Base-by-base conservation (phyloP, 805 yeast genomes). In the Candida sphagnicola region DNA sequence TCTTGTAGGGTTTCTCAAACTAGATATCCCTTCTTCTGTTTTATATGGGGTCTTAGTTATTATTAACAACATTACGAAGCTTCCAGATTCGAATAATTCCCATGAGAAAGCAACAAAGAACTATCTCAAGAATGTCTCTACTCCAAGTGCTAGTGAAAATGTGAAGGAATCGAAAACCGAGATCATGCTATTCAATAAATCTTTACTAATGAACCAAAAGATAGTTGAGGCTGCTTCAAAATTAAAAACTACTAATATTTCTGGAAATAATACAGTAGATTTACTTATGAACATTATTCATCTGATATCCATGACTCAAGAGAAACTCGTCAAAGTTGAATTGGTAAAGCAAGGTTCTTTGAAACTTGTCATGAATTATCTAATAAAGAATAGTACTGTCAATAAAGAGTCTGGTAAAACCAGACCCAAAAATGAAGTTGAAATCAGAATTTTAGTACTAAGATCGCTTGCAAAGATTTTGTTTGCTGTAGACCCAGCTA, bases 271-370 rank as follows among this genome's bases (percentile, higher is more conserved):
- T 18, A 26, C 48, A 16, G 30, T 51, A 4, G 49, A 50, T 17
- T 62, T 59, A 41, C 39, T 63, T 2, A 52, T 74, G 4, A 45
- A 43, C 18, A 53, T 74, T 1, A 43, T 75, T 8, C 50, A 55
- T 41, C 62, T 64, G 49, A 46, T 74, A 1, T 49, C 74, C 1
- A 29, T 41, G 3, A 51, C 49, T 16, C 66, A 56, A 33, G 50
- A 45, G 6, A 51, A 51, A 19, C 28, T 26, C 0, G 48, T 51
- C 2, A 57, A 70, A 18, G 52, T 57, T 8, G 68, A 59, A n/a
- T 45, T 74, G 4, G 71, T 70, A 8, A 59, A 66, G 34, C 77
- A 74, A 46, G 80, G 79, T 1, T 72, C 68, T 0, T 42, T 74
- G 28, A 64, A 57, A 31, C 44, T 70, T 1, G 26, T 68, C 1